Base-by-base conservation (phyloP, 306 rosid genomes). In the Luffa aegyptiaca region DNA sequence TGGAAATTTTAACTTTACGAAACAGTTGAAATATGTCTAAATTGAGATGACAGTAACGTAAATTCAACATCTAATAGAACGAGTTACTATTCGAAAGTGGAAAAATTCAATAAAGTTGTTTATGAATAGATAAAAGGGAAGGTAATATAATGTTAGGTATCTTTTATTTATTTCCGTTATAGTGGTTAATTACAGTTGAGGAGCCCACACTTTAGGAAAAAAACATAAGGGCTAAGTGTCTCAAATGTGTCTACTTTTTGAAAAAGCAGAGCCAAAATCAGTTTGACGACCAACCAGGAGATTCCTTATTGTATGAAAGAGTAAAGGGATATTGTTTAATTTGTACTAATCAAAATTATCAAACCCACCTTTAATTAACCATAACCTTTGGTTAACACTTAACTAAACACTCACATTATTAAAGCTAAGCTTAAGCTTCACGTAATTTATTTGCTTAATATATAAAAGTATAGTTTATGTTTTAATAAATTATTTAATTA, bases 131-230 rank as follows among this genome's bases (percentile, higher is more conserved):
- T 36, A 57, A 76, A 39, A 61, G 61, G n/a, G 72, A 62, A 20
- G 58, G 76, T 51, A 51, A 73, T 16, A 14, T 55, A 33, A 55
- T 58, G 76, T 16, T 56, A 36, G 31, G 37, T 78, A 51, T 78
- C 74, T 36, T 69, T 36, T 57, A 31, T 70, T 80, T 71, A n/a
- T 76, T 79, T 79, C 92, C n/a, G 93, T 91, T 91, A 88, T 86
- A 85, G 91, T 84, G 87, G 95, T 89, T 91, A 85, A 17, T 85
- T 86, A 85, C 90, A 68, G 92, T 91, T 93, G 87, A 85, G 84
- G 84, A 82, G 63, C 86, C 75, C 76, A 81, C 85, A 17, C 42
- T 76, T 87, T 46, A 56, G 51, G 57, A 55, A 55, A 64, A 26
- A 70, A 64, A 26, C 44, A 49, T 10, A 46, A 41, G 10, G 68